A percentile compares a stretch with the other conserved stretches of the same genome.
Conservation (phyloP, 169 alveolate species). For the Theileria sp. region DNA sequence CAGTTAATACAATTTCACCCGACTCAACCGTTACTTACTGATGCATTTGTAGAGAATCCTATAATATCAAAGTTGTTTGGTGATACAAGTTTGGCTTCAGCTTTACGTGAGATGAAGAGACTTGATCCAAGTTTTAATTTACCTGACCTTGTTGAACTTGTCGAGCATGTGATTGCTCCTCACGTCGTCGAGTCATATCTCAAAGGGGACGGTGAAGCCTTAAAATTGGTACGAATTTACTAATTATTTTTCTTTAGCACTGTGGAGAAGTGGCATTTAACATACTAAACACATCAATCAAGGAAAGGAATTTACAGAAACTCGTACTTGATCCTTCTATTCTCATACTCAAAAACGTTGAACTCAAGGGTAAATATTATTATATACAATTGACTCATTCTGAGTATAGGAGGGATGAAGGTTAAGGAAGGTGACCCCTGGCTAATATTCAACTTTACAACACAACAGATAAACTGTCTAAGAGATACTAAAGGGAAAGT, state of each 20-base stretch:
- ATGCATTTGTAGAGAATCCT: slow-evolving; percentile 69
- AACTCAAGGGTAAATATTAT: slow-evolving; percentile 83
- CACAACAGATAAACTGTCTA: slow-evolving; percentile 88
- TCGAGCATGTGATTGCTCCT: slow-evolving; percentile 84
- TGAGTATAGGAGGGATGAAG: slow-evolving; percentile 60
- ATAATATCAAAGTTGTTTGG: slow-evolving; percentile 80
- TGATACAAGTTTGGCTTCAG: slow-evolving; percentile 83
- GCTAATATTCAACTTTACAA: slow-evolving; percentile 83
- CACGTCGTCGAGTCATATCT: slow-evolving; percentile 83
- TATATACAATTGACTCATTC: no score
- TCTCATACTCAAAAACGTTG: slow-evolving; percentile 80
- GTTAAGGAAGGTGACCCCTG: slow-evolving; percentile 81
- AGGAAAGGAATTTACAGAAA: slow-evolving; percentile 75
- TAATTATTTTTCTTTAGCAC: slow-evolving; percentile 62
- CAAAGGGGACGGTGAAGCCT: slow-evolving; percentile 80
- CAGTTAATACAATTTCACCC: no score
- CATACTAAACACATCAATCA: slow-evolving; percentile 76
- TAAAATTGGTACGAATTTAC: slow-evolving; percentile 10
- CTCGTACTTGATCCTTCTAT: slow-evolving; percentile 80
- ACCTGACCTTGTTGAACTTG: slow-evolving; percentile 78
- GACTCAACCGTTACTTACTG: neutral
- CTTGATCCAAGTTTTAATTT: slow-evolving; percentile 82
- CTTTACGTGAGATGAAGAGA: slow-evolving; percentile 85
- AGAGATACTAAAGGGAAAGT: slow-evolving; percentile 74
- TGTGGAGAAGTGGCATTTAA: slow-evolving; percentile 84